Conservation (phyloP, 352 stramenopile genomes). For the Globisporangium megalacanthum region DNA sequence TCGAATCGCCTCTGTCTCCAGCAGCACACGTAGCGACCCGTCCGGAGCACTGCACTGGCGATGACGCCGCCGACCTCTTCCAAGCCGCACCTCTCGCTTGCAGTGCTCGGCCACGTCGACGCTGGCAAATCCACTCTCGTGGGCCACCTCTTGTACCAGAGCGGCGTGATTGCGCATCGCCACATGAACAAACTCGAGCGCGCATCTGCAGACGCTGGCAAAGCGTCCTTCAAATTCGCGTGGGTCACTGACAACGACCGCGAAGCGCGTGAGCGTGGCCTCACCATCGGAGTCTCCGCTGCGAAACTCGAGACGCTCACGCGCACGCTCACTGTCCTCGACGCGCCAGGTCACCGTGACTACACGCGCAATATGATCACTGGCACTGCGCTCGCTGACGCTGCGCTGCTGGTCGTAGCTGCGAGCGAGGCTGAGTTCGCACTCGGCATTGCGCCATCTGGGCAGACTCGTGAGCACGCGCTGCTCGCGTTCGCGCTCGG, state of each 20-base stretch:
- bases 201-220: constrained; percentile 95
- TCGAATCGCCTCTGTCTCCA: too few species aligned
- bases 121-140: constrained; percentile 99
- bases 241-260: constrained; percentile 99
- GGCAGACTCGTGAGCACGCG: constrained; percentile 95
- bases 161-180: constrained; percentile 97
- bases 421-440: constrained; percentile 94
- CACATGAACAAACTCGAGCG: constrained; percentile 99
- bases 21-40: too few species aligned
- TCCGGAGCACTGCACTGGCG: too few species aligned
- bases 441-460: constrained; percentile 62
- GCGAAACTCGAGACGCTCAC: constrained; percentile 95
- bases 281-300: constrained; percentile 97
- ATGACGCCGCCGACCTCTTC: constrained; percentile 11
- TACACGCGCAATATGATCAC: constrained; percentile 99
- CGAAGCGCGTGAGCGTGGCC: constrained; percentile 96
- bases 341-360: constrained; percentile 94
- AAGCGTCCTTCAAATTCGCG: constrained; percentile 98
- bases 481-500: constrained; percentile 95
- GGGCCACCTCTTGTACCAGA: constrained; percentile 99
- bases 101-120: constrained; percentile 96
- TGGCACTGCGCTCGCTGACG: constrained; percentile 96
- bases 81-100: constrained; percentile 89
- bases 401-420: constrained; percentile 94
- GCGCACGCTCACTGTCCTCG: too few species aligned